Base-by-base conservation (phyloP, 257 asterid genomes). In the Anisodus tanguticus region DNA sequence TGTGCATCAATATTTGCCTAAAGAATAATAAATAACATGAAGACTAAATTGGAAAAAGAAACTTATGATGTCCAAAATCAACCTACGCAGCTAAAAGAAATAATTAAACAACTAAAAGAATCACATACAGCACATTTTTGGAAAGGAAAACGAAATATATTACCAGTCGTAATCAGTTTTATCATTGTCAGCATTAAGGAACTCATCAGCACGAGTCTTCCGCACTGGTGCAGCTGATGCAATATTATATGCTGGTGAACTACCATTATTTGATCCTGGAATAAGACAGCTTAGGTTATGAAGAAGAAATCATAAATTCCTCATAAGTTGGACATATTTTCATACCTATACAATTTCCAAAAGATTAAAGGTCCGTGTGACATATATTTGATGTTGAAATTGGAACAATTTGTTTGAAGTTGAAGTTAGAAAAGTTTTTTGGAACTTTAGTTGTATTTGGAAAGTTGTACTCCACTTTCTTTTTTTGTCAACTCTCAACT, bases 141-240 rank as follows among this genome's bases (percentile, higher is more conserved):
- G 81, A 64, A 85, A 80, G 81, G 43, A 26, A 58, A n/a, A 80
- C 5, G 81, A 53, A 67, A 66, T 2, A 45, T 13, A 79, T 77
- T 92, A 95, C 99, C 99, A 95, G 79, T 97, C 97, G 83, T 95
- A 97, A 89, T 97, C 99, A 83, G 95, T 94, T 90, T 97, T 97
- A 89, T 97, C 98, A 84, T 90, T 94, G 87, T 95, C 99, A 26
- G 99, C 90, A 87, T 90, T 94, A 88, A 97, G 98, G 86, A 97
- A 94, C 87, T 97, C 99, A 39, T 93, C 99, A 49, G 96, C 86
- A 49, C 90, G 97, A 83, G 91, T 88, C 94, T 90, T 95, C 82
- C 95, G 91, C 39, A 86, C 87, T 17, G 92, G 80, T 83, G 91
- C 80, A 79, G 93, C 92, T 13, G 97, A 83, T 19, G 92, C 60